Conservation (phyloP, 1,139 yeast species). For the Pichia sp. region DNA sequence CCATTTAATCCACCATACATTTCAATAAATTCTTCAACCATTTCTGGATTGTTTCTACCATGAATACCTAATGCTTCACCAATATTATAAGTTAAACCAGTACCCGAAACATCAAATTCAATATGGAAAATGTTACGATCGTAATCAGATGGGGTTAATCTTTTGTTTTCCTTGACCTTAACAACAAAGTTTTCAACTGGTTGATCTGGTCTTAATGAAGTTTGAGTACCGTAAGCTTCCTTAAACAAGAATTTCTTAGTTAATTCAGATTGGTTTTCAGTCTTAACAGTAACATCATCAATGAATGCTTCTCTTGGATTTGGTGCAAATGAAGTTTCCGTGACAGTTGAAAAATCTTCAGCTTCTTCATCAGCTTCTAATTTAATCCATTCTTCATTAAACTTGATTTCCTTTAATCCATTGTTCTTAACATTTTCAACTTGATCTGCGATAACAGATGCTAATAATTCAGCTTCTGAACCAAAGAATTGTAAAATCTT, state of each 20-base stretch:
- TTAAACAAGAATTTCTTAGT: constrained; percentile 71
- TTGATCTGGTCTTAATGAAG: constrained; percentile 78
- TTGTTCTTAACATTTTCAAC: constrained; percentile 46
- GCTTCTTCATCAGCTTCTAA: constrained; percentile 27
- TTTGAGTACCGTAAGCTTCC: constrained; percentile 60
- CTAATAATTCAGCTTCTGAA: constrained; percentile 73
- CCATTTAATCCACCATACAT: constrained; percentile 63
- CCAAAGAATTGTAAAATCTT: constrained; percentile 78
- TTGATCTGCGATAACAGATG: constrained; percentile 71
- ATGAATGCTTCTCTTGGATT: constrained; percentile 48
- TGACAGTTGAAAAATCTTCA: constrained; percentile 26
- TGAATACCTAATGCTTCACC: constrained; percentile 98
- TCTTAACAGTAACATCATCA: constrained; percentile 33
- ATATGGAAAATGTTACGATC: constrained; percentile 95
- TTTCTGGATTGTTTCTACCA: constrained; percentile 68
- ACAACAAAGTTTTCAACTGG: constrained; percentile 82
- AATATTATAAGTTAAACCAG: constrained; percentile 84
- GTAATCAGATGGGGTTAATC: constrained; percentile 88
- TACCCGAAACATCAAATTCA: constrained; percentile 86
- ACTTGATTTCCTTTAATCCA: constrained; percentile 43
- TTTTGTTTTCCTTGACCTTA: constrained; percentile 83
- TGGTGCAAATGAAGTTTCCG: constrained; percentile 54
- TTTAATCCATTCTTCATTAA: constrained; percentile 34
- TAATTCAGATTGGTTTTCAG: constrained; percentile 43
- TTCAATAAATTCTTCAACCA: constrained; percentile 61